phyloP scores from a whole-genome alignment of 2,329 filamentous ascomycete genomes.

The Nemania bipapillata region DNA sequence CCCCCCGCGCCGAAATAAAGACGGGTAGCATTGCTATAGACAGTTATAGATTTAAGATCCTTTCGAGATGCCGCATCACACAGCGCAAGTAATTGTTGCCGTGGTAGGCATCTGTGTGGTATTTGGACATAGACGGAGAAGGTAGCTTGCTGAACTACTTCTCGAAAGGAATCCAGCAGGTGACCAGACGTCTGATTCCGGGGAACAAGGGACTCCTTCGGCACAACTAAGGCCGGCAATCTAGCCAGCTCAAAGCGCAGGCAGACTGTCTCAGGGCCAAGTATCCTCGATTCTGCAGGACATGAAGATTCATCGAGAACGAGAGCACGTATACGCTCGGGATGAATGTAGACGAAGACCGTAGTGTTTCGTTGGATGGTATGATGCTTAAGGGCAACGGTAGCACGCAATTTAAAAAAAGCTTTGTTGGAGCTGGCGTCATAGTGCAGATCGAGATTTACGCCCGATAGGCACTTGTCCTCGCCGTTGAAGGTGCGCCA shows the following conservation, averaged over 20 bases:
- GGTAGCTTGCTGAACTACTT: constrained; percentile 28
- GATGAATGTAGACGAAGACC: constrained; percentile 35
- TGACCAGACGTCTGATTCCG: constrained; percentile 36
- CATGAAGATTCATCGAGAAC: constrained; percentile 33
- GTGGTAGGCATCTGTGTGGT: constrained; percentile 29
- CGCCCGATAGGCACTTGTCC: constrained; percentile 19
- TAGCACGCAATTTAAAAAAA: constrained; percentile 35
- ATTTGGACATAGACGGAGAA: constrained; percentile 35
- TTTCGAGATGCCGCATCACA: constrained; percentile 34
- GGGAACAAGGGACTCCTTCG: constrained; percentile 32
- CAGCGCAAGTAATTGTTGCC: constrained; percentile 31
- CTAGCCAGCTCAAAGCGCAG: constrained; percentile 35
- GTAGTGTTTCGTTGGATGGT: constrained; percentile 29
- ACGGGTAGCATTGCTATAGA: constrained; percentile 30
- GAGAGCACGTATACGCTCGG: constrained; percentile 34
- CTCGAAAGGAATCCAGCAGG: constrained; percentile 34
- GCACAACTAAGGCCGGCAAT: constrained; percentile 34
- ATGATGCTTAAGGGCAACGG: constrained; percentile 34
- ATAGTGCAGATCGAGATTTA: constrained; percentile 36
- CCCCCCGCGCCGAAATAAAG: constrained; percentile 36
- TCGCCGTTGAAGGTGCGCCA: constrained; percentile 29
- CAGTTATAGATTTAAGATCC: constrained; percentile 31
- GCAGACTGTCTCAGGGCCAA: constrained; percentile 35
- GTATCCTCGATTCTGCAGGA: constrained; percentile 17
- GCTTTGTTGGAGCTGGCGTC: constrained; percentile 35